Base-by-base conservation (phyloP, 108 stramenopile species). In the Cyclotella choctawhatcheeana region DNA sequence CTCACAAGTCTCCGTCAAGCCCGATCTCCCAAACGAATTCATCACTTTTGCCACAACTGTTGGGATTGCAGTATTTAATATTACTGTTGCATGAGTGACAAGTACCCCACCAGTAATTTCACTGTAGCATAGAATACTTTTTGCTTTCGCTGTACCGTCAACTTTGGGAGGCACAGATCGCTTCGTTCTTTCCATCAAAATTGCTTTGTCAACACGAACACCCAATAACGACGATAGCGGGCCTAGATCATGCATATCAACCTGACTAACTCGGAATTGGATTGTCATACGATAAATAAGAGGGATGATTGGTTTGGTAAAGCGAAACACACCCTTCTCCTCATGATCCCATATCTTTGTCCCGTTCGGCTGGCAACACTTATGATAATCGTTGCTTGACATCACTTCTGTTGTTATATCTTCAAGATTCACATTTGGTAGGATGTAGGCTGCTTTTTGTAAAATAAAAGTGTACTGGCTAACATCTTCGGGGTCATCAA, bases 71-170 rank as follows among this genome's bases (percentile, higher is more conserved):
- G 55, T 56, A 31, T 56, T 56, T 30, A 56, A 56, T 30, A 56
- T 56, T 14, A 56, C 55, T 13, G 55, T 56, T 31, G 55, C 10
- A 31, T 56, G 55, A 31, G 55, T 56, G 30, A 56, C 55, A 31
- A 56, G 55, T 12, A 56, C 1, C 4, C 55, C 55, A 30, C 55
- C 55, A 10, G 55, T 2, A 13, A 56, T 56, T 2, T 1, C 55
- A 56, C 29, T 56, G 29, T 56, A 56, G 55, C 55, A 56, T 13
- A 56, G 31, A n/a, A 56, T 56, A 30, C 55, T 56, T 18, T 56
- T 56, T 56, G 55, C 55, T 30, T 56, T 56, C 31, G 55, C 55
- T 13, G 55, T 56, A 13, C 29, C 55, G n/a, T 56, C 55, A 56
- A 56, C 29, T 56, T 56, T 56, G 12, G 55, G 55, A 29, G 55